phyloP scores from a whole-genome alignment of 495 filamentous ascomycete species.

The Usnea hakonensis region DNA sequence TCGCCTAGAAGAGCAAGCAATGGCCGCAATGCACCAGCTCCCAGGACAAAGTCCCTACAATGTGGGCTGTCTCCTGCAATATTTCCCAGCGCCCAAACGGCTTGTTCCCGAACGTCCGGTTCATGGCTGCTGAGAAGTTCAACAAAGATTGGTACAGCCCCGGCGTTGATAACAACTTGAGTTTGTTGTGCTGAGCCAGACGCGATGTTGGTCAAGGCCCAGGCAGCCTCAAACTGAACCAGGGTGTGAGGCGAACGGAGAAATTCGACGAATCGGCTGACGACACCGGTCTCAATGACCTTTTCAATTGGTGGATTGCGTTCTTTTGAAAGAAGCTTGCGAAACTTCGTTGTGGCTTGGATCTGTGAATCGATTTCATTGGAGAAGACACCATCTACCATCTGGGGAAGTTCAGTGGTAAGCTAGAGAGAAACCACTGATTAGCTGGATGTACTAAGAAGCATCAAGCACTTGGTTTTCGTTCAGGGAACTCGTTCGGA shows the following conservation, averaged over 20 bases:
- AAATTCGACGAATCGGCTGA: constrained; percentile 95
- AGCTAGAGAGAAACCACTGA: constrained; percentile 51
- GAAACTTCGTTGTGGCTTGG: constrained; percentile 97
- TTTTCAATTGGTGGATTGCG: constrained; percentile 98
- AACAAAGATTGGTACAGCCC: constrained; percentile 97
- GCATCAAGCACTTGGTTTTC: neutral
- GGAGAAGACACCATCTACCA: constrained; percentile 97
- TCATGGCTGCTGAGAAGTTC: constrained; percentile 92
- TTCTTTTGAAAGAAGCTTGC: constrained; percentile 96
- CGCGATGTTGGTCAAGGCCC: constrained; percentile 99
- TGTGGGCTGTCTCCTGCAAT: constrained; percentile 98
- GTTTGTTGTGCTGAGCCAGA: constrained; percentile 96
- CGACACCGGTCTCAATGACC: constrained; percentile 98
- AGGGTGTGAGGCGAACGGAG: constrained; percentile 96
- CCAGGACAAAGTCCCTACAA: constrained; percentile 92
- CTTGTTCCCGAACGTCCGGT: constrained; percentile 96
- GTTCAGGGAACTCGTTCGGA: neutral
- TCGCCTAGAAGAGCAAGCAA: constrained; percentile 85
- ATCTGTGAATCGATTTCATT: constrained; percentile 98
- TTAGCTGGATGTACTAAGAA: constrained; percentile 17
- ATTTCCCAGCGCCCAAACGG: constrained; percentile 98
- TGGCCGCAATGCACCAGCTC: constrained; percentile 81
- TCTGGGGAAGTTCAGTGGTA: constrained; percentile 93
- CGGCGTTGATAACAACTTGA: constrained; percentile 97
- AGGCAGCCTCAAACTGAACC: constrained; percentile 98